Base-by-base conservation (phyloP, 208 protist genomes). In the Wallacemonas sp. region DNA sequence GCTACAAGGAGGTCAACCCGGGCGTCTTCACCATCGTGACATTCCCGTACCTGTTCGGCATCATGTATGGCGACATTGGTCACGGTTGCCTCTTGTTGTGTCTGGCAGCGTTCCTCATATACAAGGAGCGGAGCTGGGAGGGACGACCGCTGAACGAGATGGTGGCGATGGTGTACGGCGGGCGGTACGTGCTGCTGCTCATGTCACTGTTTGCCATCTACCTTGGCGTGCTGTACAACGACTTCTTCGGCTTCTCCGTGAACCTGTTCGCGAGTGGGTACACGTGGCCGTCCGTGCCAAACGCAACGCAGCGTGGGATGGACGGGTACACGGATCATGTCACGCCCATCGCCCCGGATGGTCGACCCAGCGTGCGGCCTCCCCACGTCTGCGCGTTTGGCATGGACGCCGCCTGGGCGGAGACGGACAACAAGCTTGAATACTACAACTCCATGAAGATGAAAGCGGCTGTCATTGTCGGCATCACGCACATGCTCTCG, bases 11-110 rank as follows among this genome's bases (percentile, higher is more conserved):
- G 73, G 70, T 97, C n/a, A 98, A 98, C 77, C 90, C 94, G 26
- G 96, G 90, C 23, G 92, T 98, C 21, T 97, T 99, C 63, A 97
- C 98, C 24, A 96, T 99, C 58, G 90, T 99, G 34, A 99, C 97
- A 30, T 99, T 99, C 82, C 99, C 99, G 26, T 99, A 99, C 85
- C 83, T 99, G 3, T 99, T 99, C 74, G 98, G 94, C 52, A 90
- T 99, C 58, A 99, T 99, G 99, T 99, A 99, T 80, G 99, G 99
- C 56, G 99, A 99, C 75, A 81, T 99, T 39, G 98, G 98, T 32
- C 99, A 99, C 83, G 99, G 98, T 55, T 21, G 97, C 46, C 85
- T 99, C 24, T 74, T 99, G 23, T 88, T 93, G 36, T 26, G 97
- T 29, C 78, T 94, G 33, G 88, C 91, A 16, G 58, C 82, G 3